Conservation (phyloP, 352 stramenopile species). For the Blastocystis hominis region DNA sequence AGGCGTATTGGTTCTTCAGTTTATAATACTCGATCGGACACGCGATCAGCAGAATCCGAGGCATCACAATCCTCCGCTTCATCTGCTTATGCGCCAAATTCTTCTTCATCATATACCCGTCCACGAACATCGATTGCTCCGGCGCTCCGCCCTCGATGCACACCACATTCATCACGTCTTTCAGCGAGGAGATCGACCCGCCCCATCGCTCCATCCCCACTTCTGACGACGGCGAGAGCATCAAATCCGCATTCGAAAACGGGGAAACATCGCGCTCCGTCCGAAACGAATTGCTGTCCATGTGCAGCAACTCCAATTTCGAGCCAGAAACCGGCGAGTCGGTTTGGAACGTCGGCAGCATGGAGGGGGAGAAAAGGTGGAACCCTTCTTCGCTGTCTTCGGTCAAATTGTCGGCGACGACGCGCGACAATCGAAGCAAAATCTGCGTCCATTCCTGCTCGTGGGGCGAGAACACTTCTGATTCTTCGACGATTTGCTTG, state of each 20-base stretch:
- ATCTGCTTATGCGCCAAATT: constrained; percentile 55
- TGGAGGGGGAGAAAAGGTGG: not conserved
- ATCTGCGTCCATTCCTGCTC: not conserved
- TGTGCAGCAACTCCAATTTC: not conserved
- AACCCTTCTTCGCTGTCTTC: not conserved
- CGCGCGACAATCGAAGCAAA: constrained; percentile 1
- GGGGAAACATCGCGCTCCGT: not conserved
- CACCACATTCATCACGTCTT: not conserved
- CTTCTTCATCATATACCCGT: constrained; percentile 50
- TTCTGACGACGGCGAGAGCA: not conserved
- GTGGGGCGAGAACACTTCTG: not conserved
- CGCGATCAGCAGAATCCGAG: constrained; percentile 37
- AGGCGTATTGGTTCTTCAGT: constrained; percentile 42
- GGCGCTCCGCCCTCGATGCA: not conserved
- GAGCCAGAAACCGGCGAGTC: not conserved
- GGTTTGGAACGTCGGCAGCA: not conserved
- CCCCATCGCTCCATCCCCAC: not conserved
- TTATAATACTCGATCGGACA: constrained; percentile 53
- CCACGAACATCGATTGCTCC: constrained; percentile 30
- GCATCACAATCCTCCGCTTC: not conserved
- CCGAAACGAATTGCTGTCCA: not conserved
- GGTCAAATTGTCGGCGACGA: constrained; percentile 4
- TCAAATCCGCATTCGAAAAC: not conserved
- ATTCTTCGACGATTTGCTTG: constrained; percentile 12
- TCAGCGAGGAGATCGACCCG: not conserved